Evolutionary conservation across 495 filamentous ascomycete species (phyloP), one percentile per base, ranked within the genome.

Genomic region (Penicillium taxi): DNA sequence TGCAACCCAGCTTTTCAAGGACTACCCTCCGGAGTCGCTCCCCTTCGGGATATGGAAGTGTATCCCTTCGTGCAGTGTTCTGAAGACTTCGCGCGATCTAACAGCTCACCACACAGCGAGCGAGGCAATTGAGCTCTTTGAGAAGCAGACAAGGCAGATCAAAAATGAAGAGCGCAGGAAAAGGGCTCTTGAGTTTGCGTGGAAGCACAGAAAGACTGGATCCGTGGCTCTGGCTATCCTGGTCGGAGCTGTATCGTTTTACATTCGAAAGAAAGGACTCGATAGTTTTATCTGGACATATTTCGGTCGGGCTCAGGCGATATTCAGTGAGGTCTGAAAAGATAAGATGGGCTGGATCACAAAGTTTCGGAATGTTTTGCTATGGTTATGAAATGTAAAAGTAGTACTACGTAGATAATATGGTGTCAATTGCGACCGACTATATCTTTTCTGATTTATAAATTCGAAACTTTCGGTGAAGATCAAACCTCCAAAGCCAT

Each of bases 11-110:
- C 69, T 96, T 0, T 83, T 82, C 59, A 48, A 65, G 5, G 48
- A 63, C 3, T 63, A 83, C 44, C 89, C 90, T 8, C 93, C 91
- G 1, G 81, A 87, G 53, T 64, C 62, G 1, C 58, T 98, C 27
- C 74, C 70, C 4, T 55, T 49, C 26, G 56, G 63, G 11, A 66
- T 72, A 14, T 96, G 93, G 90, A 62, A 67, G 33, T 58, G 47
- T 17, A 79, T 98, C 26, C 84, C 86, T 2, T 47, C 52, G 17
- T 71, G 71, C 52, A 94, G 86, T 48, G 86, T 93, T 2, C 71
- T 98, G 22, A 94, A 94, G 53, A 93, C 89, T 0, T 80, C 82
- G 0, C 69, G 75, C 6, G 63, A 70, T 35, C 57, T 59, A 5
- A 52, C 59, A 5, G 38, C 57, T 11, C 51, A 50, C 19, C 72